A percentile compares a stretch with the other conserved stretches of the same genome.
phyloP scores from a whole-genome alignment of 148 eudicot species.

The Euryodendron excelsum region DNA sequence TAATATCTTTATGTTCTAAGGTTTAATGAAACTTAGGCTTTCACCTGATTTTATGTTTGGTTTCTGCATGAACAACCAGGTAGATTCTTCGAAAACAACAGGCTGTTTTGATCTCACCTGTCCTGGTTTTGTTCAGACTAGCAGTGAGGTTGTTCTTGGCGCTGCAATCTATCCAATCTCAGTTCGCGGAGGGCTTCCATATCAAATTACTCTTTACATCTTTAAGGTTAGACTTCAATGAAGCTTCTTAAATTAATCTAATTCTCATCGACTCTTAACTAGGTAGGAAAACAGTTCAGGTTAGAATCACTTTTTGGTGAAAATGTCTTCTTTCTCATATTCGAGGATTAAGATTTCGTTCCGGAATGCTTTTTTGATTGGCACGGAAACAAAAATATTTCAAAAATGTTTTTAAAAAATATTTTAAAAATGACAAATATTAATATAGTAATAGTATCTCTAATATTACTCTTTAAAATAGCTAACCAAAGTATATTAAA shows the following conservation, averaged over 20 bases:
- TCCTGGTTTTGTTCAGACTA: slow-evolving; percentile 71
- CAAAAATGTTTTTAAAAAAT: too few species aligned
- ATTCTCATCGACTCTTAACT: neutral
- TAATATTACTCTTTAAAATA: too few species aligned
- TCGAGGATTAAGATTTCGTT: too few species aligned
- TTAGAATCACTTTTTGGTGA: too few species aligned
- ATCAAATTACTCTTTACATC: slow-evolving; percentile 34
- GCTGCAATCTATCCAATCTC: slow-evolving; percentile 53
- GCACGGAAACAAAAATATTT: too few species aligned
- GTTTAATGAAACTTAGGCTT: neutral
- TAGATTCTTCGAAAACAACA: slow-evolving; percentile 43
- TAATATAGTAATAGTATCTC: too few species aligned
- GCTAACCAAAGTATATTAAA: too few species aligned
- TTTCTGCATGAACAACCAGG: slow-evolving; percentile 13
- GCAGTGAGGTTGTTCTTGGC: slow-evolving; percentile 54
- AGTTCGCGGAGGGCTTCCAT: slow-evolving; percentile 29
- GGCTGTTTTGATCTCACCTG: slow-evolving; percentile 71
- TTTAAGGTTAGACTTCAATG: slow-evolving; percentile 27
- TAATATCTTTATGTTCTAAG: neutral
- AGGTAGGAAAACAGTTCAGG: too few species aligned
- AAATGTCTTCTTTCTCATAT: too few species aligned
- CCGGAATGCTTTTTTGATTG: too few species aligned
- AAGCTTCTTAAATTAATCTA: neutral
- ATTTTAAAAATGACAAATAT: too few species aligned
- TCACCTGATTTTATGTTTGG: neutral